phyloP scores from a whole-genome alignment of 2,329 filamentous ascomycete species.

The Penicillium sp. region DNA sequence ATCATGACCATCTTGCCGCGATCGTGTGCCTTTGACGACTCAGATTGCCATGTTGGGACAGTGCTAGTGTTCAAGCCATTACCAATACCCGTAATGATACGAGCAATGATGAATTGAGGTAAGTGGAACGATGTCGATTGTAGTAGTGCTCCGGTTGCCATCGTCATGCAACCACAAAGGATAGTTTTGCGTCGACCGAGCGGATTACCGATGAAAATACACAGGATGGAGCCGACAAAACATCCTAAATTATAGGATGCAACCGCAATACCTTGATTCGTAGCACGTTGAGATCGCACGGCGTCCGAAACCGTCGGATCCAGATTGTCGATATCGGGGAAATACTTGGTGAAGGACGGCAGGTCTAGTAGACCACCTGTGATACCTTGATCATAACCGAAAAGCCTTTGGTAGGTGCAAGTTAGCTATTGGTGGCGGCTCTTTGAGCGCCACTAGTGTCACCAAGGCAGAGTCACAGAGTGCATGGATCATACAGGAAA shows the following conservation, averaged over 20 bases:
- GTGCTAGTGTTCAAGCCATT: conserved; percentile 57
- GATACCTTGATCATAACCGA: conserved; percentile 48
- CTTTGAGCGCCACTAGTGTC: background rate
- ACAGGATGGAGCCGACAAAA: conserved; percentile 52
- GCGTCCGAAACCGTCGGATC: conserved; percentile 13
- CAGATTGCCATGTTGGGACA: conserved; percentile 52
- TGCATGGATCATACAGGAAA: conserved; percentile 33
- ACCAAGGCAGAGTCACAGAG: background rate
- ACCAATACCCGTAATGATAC: conserved; percentile 53
- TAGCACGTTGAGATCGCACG: conserved; percentile 23
- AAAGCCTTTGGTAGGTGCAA: conserved; percentile 26
- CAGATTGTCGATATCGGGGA: conserved; percentile 38
- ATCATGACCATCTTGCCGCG: conserved; percentile 53
- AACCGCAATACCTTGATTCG: conserved; percentile 43
- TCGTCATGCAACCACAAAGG: conserved; percentile 42
- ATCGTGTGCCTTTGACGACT: conserved; percentile 27
- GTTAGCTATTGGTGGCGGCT: conserved; percentile 20
- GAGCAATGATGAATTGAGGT: conserved; percentile 53
- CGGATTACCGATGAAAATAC: conserved; percentile 53
- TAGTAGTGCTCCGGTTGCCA: conserved; percentile 35
- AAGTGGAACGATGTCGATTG: conserved; percentile 24
- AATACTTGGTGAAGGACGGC: conserved; percentile 44
- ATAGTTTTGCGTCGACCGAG: conserved; percentile 28
- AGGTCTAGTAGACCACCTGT: conserved; percentile 50
- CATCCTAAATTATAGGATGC: conserved; percentile 53